Conservation (phyloP, 2,329 filamentous ascomycete species). For the Ophiostoma ulmi region DNA sequence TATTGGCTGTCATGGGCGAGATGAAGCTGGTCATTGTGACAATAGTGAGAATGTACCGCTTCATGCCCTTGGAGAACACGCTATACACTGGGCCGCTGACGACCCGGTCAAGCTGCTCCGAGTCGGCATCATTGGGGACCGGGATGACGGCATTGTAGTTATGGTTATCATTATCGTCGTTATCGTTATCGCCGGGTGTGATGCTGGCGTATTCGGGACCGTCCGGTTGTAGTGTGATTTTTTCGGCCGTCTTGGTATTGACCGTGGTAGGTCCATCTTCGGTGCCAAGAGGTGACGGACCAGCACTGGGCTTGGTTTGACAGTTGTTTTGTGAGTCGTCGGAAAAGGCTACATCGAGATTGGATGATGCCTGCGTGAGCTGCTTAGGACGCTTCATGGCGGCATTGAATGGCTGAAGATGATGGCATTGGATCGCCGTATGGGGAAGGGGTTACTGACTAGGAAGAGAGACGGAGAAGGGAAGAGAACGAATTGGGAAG, state of each 20-base stretch:
- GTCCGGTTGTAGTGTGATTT: background rate
- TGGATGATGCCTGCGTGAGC: slow-evolving; percentile 1
- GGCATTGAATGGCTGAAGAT: slow-evolving; percentile 21
- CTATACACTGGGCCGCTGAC: slow-evolving; percentile 40
- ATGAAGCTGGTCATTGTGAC: slow-evolving; percentile 50
- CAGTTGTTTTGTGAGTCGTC: background rate
- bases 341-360: slow-evolving; percentile 11
- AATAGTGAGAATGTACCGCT: slow-evolving; percentile 50
- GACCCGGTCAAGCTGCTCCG: slow-evolving; percentile 33
- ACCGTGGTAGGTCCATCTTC: background rate
- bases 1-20: slow-evolving; percentile 46
- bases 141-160: background rate
- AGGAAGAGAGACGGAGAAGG: background rate
- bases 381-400: slow-evolving; percentile 23
- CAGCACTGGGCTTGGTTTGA: background rate
- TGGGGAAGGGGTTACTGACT: background rate
- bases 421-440: slow-evolving; percentile 14
- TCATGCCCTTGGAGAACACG: slow-evolving; percentile 40
- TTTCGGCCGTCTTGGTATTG: background rate
- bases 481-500: background rate
- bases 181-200: background rate
- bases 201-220: background rate
- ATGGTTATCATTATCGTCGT: background rate
- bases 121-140: background rate
- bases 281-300: slow-evolving; percentile 11